Evolutionary conservation across 345 rosid species (phyloP), one percentile per base, ranked within the genome.

Genomic region (Dipteronia sinensis): DNA sequence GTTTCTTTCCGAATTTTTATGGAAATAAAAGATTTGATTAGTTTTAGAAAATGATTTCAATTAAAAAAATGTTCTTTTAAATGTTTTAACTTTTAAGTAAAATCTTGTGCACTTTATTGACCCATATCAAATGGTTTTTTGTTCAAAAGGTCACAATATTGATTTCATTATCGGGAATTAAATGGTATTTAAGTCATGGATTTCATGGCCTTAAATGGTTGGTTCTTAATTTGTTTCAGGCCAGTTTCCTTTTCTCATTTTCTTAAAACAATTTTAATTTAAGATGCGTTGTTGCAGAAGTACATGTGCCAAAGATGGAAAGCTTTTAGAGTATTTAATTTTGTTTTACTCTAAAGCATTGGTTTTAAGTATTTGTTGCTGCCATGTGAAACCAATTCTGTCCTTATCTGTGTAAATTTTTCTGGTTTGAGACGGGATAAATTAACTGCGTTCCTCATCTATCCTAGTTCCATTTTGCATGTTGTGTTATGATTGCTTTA

Each of bases 151-250:
- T 65, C 19, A 13, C 42, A 4, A 6, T 65, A 7, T 65, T 31
- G 10, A 27, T 13, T 31, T 13, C 40, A 27, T 27, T 25, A 27
- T 15, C 0, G 69, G 19, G 69, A 29, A 65, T 65, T 8, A 69
- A 69, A 42, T 65, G n/a, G n/a, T 31, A 8, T 65, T 65, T 65
- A n/a, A n/a, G 12, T 69, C 59, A 22, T 69, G 19, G 51, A 47
- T 70, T 16, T 23, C 59, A 13, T 15, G 38, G 49, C 16, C 25
- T 67, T 42, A n/a, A 42, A 67, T 20, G 22, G 55, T 44, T 4
- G 56, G 27, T 20, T 16, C 13, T 40, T 67, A 67, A 40, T 38
- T 38, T 67, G 27, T 42, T 40, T 42, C 22, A 7, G 47, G 22
- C 12, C 71, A 42, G 16, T 22, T 67, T 8, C 9, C 29, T 40